Conservation (phyloP, 208 protist species). For the Leptomonas seymouri region DNA sequence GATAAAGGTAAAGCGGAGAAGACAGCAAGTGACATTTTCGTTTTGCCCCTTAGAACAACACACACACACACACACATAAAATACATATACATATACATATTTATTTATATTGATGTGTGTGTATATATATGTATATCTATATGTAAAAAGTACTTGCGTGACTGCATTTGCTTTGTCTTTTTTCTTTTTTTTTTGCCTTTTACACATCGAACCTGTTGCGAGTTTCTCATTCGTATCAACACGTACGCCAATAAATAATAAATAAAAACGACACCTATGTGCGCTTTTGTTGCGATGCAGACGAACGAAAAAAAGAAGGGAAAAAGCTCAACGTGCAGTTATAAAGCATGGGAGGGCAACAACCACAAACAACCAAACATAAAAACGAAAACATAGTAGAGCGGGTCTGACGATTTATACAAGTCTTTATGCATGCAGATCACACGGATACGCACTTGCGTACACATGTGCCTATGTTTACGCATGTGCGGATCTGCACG, state of each 20-base stretch:
- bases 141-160: no score
- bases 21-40: constrained; percentile 2
- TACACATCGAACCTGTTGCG: not conserved
- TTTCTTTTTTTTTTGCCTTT: constrained; percentile 3
- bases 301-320: not conserved
- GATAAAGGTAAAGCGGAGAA: not conserved
- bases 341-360: constrained; percentile 14
- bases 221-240: constrained; percentile 7
- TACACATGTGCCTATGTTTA: constrained; percentile 6
- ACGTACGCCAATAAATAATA: not conserved
- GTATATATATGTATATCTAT: not conserved
- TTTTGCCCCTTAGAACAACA: not conserved
- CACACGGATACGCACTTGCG: not conserved
- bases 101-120: no score
- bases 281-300: constrained; percentile 1
- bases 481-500: constrained; percentile 3
- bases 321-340: constrained; percentile 8
- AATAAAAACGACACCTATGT: constrained; percentile 4
- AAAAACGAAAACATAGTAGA: constrained; percentile 3
- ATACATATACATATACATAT: not conserved
- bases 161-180: not conserved
- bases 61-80: no score
- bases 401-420: constrained; percentile 5
- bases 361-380: no score
- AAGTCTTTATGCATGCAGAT: not conserved